Evolutionary conservation across 106 monocot species (phyloP).

Genomic region (Dendrobium chrysotoxum): DNA sequence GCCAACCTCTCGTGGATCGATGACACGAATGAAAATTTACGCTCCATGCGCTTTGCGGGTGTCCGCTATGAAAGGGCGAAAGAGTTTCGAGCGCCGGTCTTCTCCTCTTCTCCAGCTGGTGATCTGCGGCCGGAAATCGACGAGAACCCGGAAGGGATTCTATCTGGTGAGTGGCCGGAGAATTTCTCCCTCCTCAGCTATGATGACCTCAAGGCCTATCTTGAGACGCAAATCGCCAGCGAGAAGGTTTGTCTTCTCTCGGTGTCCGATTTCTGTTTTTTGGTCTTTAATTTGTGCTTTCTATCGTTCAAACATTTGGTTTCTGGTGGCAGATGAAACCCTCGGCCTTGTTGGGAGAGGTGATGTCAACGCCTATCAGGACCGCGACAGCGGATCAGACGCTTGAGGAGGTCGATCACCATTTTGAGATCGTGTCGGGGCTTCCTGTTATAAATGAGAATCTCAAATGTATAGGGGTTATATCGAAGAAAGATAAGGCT

Average conservation of each 20-base stretch:
- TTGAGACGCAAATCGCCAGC: conserved; percentile 52
- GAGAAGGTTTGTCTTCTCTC: conserved; percentile 20
- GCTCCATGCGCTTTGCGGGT: background rate
- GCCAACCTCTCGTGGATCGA: background rate
- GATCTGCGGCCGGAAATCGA: conserved; percentile 39
- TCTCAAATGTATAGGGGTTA: conserved; percentile 61
- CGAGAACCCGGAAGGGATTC: conserved; percentile 73
- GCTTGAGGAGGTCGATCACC: conserved; percentile 54
- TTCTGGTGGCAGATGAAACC: conserved; percentile 33
- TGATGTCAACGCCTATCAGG: conserved; percentile 59
- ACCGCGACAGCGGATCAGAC: conserved; percentile 53
- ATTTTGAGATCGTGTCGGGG: conserved; percentile 63
- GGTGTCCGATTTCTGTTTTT: background rate
- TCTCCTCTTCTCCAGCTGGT: background rate
- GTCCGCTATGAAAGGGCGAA: background rate
- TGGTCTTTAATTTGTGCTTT: background rate
- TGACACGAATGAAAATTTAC: too few species aligned
- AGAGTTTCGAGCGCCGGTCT: background rate
- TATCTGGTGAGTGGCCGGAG: conserved; percentile 90
- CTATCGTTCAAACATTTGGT: background rate
- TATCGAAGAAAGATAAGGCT: conserved; percentile 58
- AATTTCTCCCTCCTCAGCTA: conserved; percentile 77
- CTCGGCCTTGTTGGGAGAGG: conserved; percentile 37
- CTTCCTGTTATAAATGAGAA: conserved; percentile 67
- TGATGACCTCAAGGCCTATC: conserved; percentile 69